Evolutionary conservation across 768 basidiomycete species (phyloP).

Genomic region (Cystofilobasidium capitatum): DNA sequence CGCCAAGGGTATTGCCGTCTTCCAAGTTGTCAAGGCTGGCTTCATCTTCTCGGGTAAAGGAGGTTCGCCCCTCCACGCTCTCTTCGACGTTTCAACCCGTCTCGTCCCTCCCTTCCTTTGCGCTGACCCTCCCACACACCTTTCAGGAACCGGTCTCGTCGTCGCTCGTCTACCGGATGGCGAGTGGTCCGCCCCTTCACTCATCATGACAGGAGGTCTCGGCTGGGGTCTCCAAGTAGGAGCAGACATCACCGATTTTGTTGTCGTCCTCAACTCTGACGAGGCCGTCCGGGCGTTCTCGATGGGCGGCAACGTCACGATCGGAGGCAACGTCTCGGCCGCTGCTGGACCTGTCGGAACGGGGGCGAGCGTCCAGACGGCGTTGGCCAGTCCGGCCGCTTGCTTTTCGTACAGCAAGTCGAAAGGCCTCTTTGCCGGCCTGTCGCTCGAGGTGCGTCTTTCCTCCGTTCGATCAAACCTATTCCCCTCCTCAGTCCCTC

Average conservation of each 20-base stretch:
- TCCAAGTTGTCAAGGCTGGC: constrained; percentile 23
- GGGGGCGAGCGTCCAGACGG: constrained; percentile 77
- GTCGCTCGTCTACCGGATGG: constrained; percentile 22
- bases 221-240: constrained; percentile 27
- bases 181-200: constrained; percentile 15
- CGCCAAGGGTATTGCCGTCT: constrained; percentile 58
- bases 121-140: too few species aligned
- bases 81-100: too few species aligned
- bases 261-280: constrained; percentile 91
- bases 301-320: constrained; percentile 87
- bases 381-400: constrained; percentile 68
- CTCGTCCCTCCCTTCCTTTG: too few species aligned
- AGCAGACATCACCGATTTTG: constrained; percentile 53
- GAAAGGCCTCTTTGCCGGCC: constrained; percentile 84
- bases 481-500: too few species aligned
- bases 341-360: constrained; percentile 93
- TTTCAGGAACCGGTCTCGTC: constrained; percentile 16
- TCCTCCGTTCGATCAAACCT: not conserved
- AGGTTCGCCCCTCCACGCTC: constrained; percentile 1
- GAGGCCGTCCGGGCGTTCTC: constrained; percentile 94
- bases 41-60: constrained; percentile 24
- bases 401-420: constrained; percentile 55
- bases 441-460: constrained; percentile 64
- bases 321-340: constrained; percentile 59
- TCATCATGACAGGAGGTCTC: constrained; percentile 24